Evolutionary conservation across 2,329 filamentous ascomycete species (phyloP).

Genomic region (Venturia carpophila): DNA sequence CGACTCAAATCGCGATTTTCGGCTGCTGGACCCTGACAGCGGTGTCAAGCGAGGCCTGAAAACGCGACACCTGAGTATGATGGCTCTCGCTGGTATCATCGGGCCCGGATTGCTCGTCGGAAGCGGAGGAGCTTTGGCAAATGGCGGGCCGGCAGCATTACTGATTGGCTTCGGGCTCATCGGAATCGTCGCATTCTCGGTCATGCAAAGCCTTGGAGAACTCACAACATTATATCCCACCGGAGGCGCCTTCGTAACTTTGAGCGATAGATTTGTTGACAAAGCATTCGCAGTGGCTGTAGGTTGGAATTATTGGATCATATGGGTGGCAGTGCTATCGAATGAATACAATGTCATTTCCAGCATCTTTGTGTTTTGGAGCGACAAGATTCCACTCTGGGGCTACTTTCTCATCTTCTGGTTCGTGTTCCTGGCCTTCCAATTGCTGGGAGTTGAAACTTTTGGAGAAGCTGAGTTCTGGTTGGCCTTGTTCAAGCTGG

Average conservation of each 20-base stretch:
- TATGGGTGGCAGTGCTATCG: constrained; percentile 57
- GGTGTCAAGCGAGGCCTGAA: constrained; percentile 63
- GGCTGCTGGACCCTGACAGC: constrained; percentile 48
- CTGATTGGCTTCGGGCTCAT: constrained; percentile 45
- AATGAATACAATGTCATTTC: constrained; percentile 66
- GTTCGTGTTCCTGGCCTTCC: constrained; percentile 27
- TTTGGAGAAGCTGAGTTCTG: constrained; percentile 40
- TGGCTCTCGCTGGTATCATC: constrained; percentile 51
- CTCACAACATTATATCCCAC: constrained; percentile 54
- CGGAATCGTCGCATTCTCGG: constrained; percentile 55
- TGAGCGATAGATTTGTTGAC: constrained; percentile 53
- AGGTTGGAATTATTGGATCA: constrained; percentile 53
- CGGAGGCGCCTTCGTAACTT: constrained; percentile 56
- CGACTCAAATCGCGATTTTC: constrained; percentile 23
- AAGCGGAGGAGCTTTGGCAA: constrained; percentile 43
- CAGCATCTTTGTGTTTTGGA: constrained; percentile 60
- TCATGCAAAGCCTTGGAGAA: constrained; percentile 60
- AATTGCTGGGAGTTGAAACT: constrained; percentile 34
- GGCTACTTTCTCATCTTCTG: constrained; percentile 38
- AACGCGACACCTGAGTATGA: constrained; percentile 58
- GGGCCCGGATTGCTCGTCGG: constrained; percentile 71
- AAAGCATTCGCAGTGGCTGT: constrained; percentile 51
- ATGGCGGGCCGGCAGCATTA: constrained; percentile 28
- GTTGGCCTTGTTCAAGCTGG: constrained; percentile 30
- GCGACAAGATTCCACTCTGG: constrained; percentile 34